A percentile compares a stretch with the other conserved stretches of the same genome.
phyloP scores from a whole-genome alignment of 2,329 filamentous ascomycete species.

The Lachnellula cervina region DNA sequence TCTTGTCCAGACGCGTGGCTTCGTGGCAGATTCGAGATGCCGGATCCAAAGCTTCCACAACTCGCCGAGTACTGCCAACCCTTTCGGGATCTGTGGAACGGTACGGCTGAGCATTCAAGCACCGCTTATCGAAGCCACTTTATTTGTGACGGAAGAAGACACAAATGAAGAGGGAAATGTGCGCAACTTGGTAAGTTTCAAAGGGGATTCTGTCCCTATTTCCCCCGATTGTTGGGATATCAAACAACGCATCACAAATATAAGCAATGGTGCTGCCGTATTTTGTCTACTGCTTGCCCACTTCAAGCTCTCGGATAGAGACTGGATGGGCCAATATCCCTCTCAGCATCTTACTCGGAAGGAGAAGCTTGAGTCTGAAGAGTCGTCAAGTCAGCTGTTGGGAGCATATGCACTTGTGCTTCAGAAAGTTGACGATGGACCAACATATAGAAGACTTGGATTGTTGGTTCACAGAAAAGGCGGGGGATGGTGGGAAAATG shows the following conservation, averaged over 20 bases:
- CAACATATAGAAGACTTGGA: background rate
- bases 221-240: background rate
- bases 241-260: background rate
- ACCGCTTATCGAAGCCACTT: background rate
- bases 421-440: background rate
- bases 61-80: background rate
- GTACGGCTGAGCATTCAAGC: background rate
- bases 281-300: background rate
- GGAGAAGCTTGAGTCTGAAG: background rate
- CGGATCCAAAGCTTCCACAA: background rate
- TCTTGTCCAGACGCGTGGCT: background rate
- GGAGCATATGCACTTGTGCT: background rate
- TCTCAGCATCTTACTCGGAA: background rate
- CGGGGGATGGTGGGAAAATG: background rate
- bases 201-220: background rate
- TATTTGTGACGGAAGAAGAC: background rate
- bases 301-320: background rate
- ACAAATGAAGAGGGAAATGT: background rate
- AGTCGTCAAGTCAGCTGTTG: background rate
- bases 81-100: background rate
- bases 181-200: background rate
- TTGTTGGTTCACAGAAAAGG: background rate
- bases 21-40: background rate
- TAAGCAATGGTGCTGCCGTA: background rate
- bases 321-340: background rate